These are phyloP conservation scores for Komagataella pseudopastoris DNA, from an alignment of 805 yeast species.

Conservation along the genomic window DNA sequence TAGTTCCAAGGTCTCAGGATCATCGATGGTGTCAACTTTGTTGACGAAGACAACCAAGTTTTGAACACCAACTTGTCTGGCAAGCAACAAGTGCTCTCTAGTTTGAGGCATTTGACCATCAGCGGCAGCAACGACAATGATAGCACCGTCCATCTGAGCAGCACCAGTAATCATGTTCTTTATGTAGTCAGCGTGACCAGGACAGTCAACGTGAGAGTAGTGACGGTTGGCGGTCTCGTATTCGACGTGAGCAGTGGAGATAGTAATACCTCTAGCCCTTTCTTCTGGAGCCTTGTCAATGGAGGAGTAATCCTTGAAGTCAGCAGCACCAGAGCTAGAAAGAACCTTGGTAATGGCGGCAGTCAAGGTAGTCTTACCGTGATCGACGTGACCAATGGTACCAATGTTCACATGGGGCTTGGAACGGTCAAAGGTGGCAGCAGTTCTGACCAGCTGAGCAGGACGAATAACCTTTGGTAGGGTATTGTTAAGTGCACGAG, in stretches of 20 bases:
- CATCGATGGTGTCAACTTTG: constrained; percentile 96
- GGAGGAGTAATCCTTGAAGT: constrained; percentile 81
- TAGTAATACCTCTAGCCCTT: constrained; percentile 98
- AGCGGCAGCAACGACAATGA: constrained; percentile 96
- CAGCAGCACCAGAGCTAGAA: constrained; percentile 81
- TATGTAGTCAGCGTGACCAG: constrained; percentile 98
- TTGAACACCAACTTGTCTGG: constrained; percentile 99
- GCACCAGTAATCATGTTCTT: constrained; percentile 99
- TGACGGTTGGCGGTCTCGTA: constrained; percentile 92
- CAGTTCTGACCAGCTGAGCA: constrained; percentile 15
- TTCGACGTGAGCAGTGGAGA: constrained; percentile 95
- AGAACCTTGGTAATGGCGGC: constrained; percentile 97
- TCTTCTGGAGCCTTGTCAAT: constrained; percentile 98
- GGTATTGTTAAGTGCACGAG: not conserved
- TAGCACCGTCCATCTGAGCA: constrained; percentile 99
- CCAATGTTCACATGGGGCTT: constrained; percentile 97
- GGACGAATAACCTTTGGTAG: constrained; percentile 1
- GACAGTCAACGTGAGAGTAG: constrained; percentile 96
- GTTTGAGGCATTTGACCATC: constrained; percentile 99
- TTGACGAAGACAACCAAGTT: constrained; percentile 94
- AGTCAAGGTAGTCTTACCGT: constrained; percentile 95
- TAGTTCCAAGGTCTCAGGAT: constrained; percentile 97
- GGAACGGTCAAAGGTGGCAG: constrained; percentile 80
- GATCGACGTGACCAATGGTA: constrained; percentile 98
- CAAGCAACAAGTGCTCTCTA: constrained; percentile 94